These are phyloP conservation scores for Candida schatavii DNA, from an alignment of 805 yeast species.

Conservation along the genomic window DNA sequence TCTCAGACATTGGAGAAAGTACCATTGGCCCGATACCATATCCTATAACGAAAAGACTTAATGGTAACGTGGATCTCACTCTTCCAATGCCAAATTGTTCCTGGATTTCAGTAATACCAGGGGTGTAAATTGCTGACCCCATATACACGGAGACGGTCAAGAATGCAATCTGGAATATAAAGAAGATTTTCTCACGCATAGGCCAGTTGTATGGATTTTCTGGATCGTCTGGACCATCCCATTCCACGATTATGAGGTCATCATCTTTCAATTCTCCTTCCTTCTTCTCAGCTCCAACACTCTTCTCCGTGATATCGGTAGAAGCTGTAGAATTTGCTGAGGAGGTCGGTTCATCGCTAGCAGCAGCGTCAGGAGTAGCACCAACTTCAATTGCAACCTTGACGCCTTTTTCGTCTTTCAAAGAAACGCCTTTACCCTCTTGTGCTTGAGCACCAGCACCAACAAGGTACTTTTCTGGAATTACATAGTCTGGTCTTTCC, in stretches of 20 bases:
- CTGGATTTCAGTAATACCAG: conserved; percentile 42
- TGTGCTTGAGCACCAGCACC: conserved; percentile 2
- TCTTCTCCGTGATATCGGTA: conserved; percentile 6
- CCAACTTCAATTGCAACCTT: conserved; percentile 4
- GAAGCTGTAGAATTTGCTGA: not conserved
- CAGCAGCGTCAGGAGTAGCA: conserved; percentile 9
- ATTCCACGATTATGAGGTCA: conserved; percentile 8
- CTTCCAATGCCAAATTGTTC: conserved; percentile 41
- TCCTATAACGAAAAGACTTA: conserved; percentile 54
- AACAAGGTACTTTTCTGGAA: conserved; percentile 30
- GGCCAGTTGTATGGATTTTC: conserved; percentile 62
- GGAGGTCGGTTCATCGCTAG: no score
- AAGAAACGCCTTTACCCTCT: not conserved
- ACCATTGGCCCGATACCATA: conserved; percentile 58
- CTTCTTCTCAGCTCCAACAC: conserved; percentile 10
- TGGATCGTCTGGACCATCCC: conserved; percentile 49
- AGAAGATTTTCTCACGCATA: conserved; percentile 30
- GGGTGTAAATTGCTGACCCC: conserved; percentile 51
- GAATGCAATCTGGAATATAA: conserved; percentile 39
- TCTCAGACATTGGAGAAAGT: conserved; percentile 54
- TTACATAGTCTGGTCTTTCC: conserved; percentile 25
- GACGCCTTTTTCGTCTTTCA: no score
- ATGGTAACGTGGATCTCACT: conserved; percentile 38
- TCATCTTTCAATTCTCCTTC: conserved; percentile 1
- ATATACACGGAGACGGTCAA: conserved; percentile 49